Evolutionary conservation across 2,329 filamentous ascomycete species (phyloP).

Genomic region (Microdochium paspali): DNA sequence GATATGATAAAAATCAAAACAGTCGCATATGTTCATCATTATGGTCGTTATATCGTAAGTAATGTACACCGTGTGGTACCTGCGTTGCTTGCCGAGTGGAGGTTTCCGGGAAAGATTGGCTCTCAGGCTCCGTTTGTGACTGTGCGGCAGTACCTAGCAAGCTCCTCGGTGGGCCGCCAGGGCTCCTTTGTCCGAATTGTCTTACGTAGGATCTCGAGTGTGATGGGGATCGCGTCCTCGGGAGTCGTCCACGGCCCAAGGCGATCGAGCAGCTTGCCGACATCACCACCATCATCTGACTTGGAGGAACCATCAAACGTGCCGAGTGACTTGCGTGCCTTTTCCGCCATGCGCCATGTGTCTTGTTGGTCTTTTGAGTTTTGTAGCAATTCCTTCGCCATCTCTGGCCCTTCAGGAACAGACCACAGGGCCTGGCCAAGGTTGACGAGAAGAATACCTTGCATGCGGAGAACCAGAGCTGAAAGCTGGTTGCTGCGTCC

Average conservation of each 20-base stretch:
- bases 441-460: conserved; percentile 16
- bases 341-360: conserved; percentile 15
- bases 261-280: conserved; percentile 20
- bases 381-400: conserved; percentile 9
- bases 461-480: conserved; percentile 18
- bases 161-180: conserved; percentile 17
- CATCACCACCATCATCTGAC: conserved; percentile 14
- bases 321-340: conserved; percentile 13
- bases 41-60: not conserved
- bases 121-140: conserved; percentile 11
- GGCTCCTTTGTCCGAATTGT: conserved; percentile 12
- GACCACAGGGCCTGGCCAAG: conserved; percentile 14
- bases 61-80: not conserved
- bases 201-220: conserved; percentile 16
- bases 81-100: no score
- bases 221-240: conserved; percentile 17
- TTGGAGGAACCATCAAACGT: conserved; percentile 11
- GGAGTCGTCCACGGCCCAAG: conserved; percentile 19
- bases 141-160: conserved; percentile 11
- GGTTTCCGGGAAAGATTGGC: not conserved
- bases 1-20: not conserved
- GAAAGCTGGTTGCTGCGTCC: conserved; percentile 8
- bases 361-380: conserved; percentile 17
- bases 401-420: conserved; percentile 10
- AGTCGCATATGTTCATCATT: not conserved